Evolutionary conservation across 805 yeast genomes (phyloP).

Genomic region (Cyberlindnera sargentensis): DNA sequence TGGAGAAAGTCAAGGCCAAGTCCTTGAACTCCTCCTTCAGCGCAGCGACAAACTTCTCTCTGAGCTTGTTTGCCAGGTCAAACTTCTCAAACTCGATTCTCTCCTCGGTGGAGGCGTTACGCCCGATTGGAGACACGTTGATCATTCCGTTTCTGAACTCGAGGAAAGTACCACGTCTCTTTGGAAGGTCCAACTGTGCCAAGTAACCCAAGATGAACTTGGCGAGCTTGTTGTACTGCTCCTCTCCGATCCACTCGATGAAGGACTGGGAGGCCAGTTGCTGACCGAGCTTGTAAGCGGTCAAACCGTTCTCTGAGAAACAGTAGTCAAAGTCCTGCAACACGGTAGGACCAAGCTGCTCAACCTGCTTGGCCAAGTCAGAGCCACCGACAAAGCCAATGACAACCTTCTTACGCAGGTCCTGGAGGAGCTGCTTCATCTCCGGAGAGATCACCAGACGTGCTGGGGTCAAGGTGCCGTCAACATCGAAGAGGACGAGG

Average conservation of each 20-base stretch:
- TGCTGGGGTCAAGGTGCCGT: conserved; percentile 97
- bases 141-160: conserved; percentile 99
- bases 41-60: conserved; percentile 80
- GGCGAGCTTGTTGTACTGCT: conserved; percentile 82
- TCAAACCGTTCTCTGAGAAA: conserved; percentile 95
- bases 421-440: conserved; percentile 61
- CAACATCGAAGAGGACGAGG: conserved; percentile 93
- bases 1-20: conserved; percentile 85
- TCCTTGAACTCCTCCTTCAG: conserved; percentile 79
- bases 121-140: conserved; percentile 96
- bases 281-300: conserved; percentile 91
- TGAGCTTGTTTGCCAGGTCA: conserved; percentile 74
- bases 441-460: conserved; percentile 74
- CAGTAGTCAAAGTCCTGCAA: conserved; percentile 86
- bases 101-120: conserved; percentile 93
- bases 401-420: conserved; percentile 85
- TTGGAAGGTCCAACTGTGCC: conserved; percentile 81
- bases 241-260: conserved; percentile 93
- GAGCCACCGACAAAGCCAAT: conserved; percentile 98
- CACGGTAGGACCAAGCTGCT: conserved; percentile 84
- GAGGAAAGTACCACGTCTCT: conserved; percentile 97
- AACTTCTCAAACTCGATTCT: conserved; percentile 86
- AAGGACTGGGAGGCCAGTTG: conserved; percentile 89
- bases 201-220: conserved; percentile 82
- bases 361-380: conserved; percentile 88